Evolutionary conservation across 192 early-diverging fungal genomes (phyloP), one percentile per base, ranked within the genome.

Genomic region (Oehlia diaphana): DNA sequence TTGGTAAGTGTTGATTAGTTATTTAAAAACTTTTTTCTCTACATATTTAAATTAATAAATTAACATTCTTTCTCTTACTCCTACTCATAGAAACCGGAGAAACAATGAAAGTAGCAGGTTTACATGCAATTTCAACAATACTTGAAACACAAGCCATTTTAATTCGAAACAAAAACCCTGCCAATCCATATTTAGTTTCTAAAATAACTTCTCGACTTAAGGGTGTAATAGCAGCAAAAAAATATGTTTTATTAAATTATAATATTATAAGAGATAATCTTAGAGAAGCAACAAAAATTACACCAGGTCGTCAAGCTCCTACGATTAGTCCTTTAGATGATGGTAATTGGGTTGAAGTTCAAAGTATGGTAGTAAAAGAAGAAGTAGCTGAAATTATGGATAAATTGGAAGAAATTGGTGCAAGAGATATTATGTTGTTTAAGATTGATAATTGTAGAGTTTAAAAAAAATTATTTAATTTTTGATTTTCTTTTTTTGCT

Each of bases 91-190:
- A 98, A 87, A 95, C 95, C 26, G 98, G 98, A 77, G 97, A 99
- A 75, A 99, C 98, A n/a, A 99, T 99, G 98, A 91, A 95, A 64
- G 98, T 96, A 26, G 98, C 98, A 21, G 96, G 96, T n/a, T 90
- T 99, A 26, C 93, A 95, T 82, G 91, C 93, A 68, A 96, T 99
- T 62, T 89, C 89, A 61, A 96, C 94, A 10, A 81, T 99, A 12
- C 49, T 97, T 47, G 87, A 86, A 1, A 93, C 98, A 16, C 91
- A 99, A 81, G 92, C 97, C 12, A 96, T 98, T 44, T 85, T 98
- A 69, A 93, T 99, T 68, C 92, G 93, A 73, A 97, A 97, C 81
- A 90, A 92, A 80, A 88, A 95, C 74, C 75, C 89, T 37, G 81
- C 85, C 42, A 92, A 97, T 79, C 92, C 92, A n/a, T 84, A 86